Conservation (phyloP, 108 stramenopile species). For the Conticribra guillardii region DNA sequence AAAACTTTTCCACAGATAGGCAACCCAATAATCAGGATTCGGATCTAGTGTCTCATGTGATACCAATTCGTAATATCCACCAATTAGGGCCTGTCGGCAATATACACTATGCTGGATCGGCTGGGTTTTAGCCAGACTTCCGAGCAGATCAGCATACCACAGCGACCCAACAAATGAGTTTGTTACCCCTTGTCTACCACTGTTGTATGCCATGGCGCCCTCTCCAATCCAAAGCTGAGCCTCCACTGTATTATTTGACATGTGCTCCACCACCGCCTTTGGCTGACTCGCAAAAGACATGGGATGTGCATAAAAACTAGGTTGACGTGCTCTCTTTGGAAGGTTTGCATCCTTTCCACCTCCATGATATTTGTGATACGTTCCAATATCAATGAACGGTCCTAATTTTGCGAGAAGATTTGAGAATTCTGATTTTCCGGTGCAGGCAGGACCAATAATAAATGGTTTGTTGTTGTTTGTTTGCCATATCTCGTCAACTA, state of each 20-base stretch:
- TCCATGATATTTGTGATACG: slow-evolving; percentile 49
- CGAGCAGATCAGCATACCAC: slow-evolving; percentile 42
- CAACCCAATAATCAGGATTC: slow-evolving; percentile 48
- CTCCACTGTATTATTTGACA: not conserved
- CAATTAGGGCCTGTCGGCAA: slow-evolving; percentile 42
- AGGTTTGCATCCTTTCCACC: slow-evolving; percentile 29
- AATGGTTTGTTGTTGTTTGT: slow-evolving; percentile 7
- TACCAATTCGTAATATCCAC: slow-evolving; percentile 40
- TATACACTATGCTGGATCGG: slow-evolving; percentile 37
- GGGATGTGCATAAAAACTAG: slow-evolving; percentile 28
- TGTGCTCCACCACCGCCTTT: slow-evolving; percentile 27
- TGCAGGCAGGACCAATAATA: slow-evolving; percentile 37
- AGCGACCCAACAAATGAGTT: slow-evolving; percentile 38
- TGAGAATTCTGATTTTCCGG: slow-evolving; percentile 16
- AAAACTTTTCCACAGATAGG: slow-evolving; percentile 36
- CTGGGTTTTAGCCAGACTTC: slow-evolving; percentile 27
- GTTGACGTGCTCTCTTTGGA: not conserved
- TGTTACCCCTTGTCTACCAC: slow-evolving; percentile 33
- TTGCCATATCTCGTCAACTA: slow-evolving; percentile 37
- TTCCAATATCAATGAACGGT: slow-evolving; percentile 33
- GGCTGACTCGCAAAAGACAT: slow-evolving; percentile 7
- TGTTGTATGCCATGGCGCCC: slow-evolving; percentile 46
- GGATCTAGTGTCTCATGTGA: slow-evolving; percentile 31
- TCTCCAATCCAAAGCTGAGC: slow-evolving; percentile 42
- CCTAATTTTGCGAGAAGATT: slow-evolving; percentile 15